Evolutionary conservation across 768 basidiomycete genomes (phyloP).

Genomic region (Strobilomyces confusus): DNA sequence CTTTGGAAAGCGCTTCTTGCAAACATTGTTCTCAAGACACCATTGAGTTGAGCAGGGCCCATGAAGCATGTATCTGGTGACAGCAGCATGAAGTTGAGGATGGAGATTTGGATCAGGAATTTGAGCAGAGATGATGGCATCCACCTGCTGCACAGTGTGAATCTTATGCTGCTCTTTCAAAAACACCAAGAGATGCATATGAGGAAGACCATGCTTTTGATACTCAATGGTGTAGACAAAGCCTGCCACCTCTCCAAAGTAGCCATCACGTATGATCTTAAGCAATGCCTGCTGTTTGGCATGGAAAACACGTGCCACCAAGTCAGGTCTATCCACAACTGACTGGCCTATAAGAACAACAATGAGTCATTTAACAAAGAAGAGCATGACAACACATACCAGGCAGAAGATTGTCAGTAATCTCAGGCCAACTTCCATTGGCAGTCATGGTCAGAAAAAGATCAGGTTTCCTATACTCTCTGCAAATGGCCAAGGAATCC

Average conservation of each 20-base stretch:
- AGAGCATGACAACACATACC: too few species aligned
- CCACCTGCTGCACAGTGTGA: background rate
- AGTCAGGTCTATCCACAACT: conserved; percentile 45
- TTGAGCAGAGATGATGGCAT: conserved; percentile 3
- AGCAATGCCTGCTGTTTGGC: background rate
- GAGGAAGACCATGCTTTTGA: background rate
- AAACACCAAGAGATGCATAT: background rate
- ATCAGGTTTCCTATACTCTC: conserved; percentile 35
- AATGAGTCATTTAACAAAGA: background rate
- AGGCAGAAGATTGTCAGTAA: conserved; percentile 34
- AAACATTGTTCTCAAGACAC: conserved; percentile 32
- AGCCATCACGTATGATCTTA: background rate
- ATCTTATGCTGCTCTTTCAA: background rate
- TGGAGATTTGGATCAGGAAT: background rate
- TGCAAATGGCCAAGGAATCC: conserved; percentile 44
- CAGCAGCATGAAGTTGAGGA: conserved; percentile 7
- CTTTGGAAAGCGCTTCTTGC: conserved; percentile 24
- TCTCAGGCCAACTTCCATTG: conserved; percentile 50
- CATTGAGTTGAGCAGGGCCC: conserved; percentile 32
- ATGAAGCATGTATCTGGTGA: conserved; percentile 43
- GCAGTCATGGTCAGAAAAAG: conserved; percentile 51
- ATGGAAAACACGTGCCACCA: conserved; percentile 25
- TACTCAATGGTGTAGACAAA: conserved; percentile 48
- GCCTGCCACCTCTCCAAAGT: conserved; percentile 28
- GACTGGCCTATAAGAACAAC: conserved; percentile 26